A percentile compares a stretch with the other conserved stretches of the same genome.
Evolutionary conservation across 2,329 filamentous ascomycete genomes (phyloP).

Genomic region (Metarhizium anisopliae): DNA sequence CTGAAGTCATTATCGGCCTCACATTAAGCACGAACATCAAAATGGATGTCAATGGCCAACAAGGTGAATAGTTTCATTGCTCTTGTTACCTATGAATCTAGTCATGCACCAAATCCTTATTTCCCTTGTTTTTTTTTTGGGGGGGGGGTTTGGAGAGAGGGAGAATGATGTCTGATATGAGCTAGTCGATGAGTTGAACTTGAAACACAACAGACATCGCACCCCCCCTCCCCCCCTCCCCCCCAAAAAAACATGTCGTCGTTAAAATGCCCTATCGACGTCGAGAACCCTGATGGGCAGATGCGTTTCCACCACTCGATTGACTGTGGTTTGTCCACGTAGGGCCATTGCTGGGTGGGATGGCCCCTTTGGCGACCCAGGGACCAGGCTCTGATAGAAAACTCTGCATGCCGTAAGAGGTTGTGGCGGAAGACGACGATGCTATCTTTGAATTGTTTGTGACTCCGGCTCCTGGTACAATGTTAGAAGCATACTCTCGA

Average conservation of each 20-base stretch:
- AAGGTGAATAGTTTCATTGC: too few species aligned
- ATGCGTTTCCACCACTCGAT: background rate
- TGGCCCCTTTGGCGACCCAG: conserved; percentile 2
- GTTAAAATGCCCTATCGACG: background rate
- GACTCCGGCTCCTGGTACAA: background rate
- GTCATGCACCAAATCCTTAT: too few species aligned
- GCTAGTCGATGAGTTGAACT: too few species aligned
- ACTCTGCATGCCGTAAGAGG: conserved; percentile 2
- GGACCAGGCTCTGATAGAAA: conserved; percentile 3
- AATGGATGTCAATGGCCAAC: too few species aligned
- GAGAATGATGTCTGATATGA: too few species aligned
- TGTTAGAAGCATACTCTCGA: background rate
- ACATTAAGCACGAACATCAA: too few species aligned
- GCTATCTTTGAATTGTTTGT: background rate
- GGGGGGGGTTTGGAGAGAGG: too few species aligned
- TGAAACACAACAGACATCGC: too few species aligned
- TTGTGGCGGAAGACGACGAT: background rate
- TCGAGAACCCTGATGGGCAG: background rate
- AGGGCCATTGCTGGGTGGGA: background rate
- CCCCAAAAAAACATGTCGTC: background rate
- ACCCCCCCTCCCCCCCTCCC: too few species aligned
- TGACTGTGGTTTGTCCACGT: background rate
- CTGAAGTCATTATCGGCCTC: too few species aligned
- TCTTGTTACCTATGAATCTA: too few species aligned
- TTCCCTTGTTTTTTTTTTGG: too few species aligned